These are phyloP conservation scores for Amylocarpus encephaloides DNA, from an alignment of 2,329 filamentous ascomycete species.

Conservation along the genomic window DNA sequence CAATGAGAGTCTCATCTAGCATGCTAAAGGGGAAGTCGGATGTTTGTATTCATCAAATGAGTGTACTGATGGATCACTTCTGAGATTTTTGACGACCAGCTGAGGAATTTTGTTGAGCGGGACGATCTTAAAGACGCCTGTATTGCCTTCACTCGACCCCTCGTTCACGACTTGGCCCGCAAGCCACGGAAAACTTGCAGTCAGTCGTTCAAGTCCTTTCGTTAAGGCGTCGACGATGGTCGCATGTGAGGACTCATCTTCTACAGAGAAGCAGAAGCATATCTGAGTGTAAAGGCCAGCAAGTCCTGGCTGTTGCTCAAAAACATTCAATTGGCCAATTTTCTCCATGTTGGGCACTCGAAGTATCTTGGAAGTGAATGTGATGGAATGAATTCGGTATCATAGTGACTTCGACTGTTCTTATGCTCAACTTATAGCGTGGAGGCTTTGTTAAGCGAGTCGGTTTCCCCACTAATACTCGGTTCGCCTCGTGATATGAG, in stretches of 20 bases:
- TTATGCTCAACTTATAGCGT: too few relatives aligned
- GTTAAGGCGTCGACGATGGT: background rate
- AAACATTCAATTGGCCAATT: background rate
- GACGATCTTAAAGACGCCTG: background rate
- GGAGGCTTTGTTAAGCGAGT: too few relatives aligned
- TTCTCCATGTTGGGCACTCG: too few relatives aligned
- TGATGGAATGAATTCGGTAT: too few relatives aligned
- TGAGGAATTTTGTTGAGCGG: background rate
- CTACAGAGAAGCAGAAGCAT: background rate
- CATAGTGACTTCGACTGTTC: too few relatives aligned
- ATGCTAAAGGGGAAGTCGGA: conserved; percentile 41
- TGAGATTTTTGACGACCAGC: conserved; percentile 37
- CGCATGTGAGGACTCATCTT: background rate
- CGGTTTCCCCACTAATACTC: too few relatives aligned
- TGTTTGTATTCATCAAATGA: conserved; percentile 35
- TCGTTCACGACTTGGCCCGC: conserved; percentile 2
- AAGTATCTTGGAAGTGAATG: too few relatives aligned
- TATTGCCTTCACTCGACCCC: background rate
- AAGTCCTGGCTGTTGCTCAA: conserved; percentile 2
- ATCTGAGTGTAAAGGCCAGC: conserved; percentile 1
- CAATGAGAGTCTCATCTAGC: conserved; percentile 41
- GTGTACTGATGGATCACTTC: conserved; percentile 31
- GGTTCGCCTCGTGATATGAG: too few relatives aligned
- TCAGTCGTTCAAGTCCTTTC: background rate
- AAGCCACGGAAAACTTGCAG: background rate